Evolutionary conservation across 306 rosid species (phyloP).

Genomic region (Castanea crenata): DNA sequence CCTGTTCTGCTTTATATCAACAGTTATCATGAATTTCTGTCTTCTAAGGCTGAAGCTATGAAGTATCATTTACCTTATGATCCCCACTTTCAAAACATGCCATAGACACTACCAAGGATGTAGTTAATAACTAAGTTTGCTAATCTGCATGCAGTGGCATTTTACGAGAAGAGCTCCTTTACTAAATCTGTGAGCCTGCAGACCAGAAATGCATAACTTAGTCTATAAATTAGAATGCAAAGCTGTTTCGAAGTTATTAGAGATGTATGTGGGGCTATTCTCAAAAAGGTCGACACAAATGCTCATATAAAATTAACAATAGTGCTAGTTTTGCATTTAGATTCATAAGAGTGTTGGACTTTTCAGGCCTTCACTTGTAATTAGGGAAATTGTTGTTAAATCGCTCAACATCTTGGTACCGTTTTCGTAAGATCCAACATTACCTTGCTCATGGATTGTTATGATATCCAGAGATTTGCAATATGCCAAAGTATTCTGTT

Average conservation of each 20-base stretch:
- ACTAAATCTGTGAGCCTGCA: not conserved
- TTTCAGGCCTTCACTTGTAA: not conserved
- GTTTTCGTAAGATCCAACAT: constrained; percentile 7
- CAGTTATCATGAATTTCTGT: not conserved
- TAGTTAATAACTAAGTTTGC: not conserved
- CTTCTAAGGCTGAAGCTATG: too few species aligned
- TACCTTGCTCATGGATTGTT: not conserved
- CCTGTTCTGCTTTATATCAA: not conserved
- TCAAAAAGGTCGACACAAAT: not conserved
- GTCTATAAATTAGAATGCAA: not conserved
- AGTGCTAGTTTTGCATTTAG: not conserved
- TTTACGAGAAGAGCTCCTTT: not conserved
- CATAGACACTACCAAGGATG: not conserved
- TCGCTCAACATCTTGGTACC: not conserved
- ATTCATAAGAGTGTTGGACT: not conserved
- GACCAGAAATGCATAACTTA: not conserved
- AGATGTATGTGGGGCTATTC: constrained; percentile 2
- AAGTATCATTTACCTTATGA: too few species aligned
- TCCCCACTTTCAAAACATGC: too few species aligned
- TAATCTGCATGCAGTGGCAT: constrained; percentile 4
- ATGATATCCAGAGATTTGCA: not conserved
- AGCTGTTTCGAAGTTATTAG: not conserved
- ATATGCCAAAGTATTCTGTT: not conserved
- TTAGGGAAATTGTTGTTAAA: constrained; percentile 5
- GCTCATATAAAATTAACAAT: not conserved